These are phyloP conservation scores for Aspergillus novofumigatus DNA, from an alignment of 2,329 filamentous ascomycete species.

Conservation along the genomic window DNA sequence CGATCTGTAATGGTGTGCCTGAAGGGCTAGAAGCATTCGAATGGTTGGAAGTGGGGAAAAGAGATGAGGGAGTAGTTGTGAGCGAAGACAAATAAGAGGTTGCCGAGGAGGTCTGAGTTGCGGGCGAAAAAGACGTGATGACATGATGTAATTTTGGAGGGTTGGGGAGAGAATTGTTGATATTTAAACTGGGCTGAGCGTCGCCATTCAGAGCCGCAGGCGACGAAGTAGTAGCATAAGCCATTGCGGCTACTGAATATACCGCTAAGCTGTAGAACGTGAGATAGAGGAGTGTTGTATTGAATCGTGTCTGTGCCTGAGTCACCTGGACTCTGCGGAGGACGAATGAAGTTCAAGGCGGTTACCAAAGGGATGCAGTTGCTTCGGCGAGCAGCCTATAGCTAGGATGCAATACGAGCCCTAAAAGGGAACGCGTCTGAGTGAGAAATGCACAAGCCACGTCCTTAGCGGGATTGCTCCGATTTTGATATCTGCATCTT, in stretches of 20 bases:
- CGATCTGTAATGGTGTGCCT: constrained; percentile 31
- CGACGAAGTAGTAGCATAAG: constrained; percentile 33
- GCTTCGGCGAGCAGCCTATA: constrained; percentile 22
- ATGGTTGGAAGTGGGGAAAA: constrained; percentile 21
- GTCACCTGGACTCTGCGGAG: constrained; percentile 38
- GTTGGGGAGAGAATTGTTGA: constrained; percentile 28
- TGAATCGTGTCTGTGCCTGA: constrained; percentile 31
- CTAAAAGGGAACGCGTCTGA: constrained; percentile 25
- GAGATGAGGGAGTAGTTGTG: constrained; percentile 26
- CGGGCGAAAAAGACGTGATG: constrained; percentile 26
- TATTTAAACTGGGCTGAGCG: constrained; percentile 33
- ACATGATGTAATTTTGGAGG: constrained; percentile 34
- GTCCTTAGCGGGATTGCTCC: constrained; percentile 37
- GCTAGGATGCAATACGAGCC: constrained; percentile 30
- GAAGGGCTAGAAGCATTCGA: constrained; percentile 34
- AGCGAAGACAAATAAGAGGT: constrained; percentile 28
- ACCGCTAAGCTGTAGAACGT: constrained; percentile 29
- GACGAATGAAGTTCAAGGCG: constrained; percentile 29
- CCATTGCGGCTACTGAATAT: constrained; percentile 33
- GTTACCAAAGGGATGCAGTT: constrained; percentile 26
- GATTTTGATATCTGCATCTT: constrained; percentile 44
- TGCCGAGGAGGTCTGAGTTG: constrained; percentile 23
- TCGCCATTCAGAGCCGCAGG: constrained; percentile 36
- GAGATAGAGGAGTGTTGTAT: constrained; percentile 20
- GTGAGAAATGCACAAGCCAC: constrained; percentile 33